Evolutionary conservation across 306 rosid species (phyloP).

Genomic region (Trifolium subterraneum): DNA sequence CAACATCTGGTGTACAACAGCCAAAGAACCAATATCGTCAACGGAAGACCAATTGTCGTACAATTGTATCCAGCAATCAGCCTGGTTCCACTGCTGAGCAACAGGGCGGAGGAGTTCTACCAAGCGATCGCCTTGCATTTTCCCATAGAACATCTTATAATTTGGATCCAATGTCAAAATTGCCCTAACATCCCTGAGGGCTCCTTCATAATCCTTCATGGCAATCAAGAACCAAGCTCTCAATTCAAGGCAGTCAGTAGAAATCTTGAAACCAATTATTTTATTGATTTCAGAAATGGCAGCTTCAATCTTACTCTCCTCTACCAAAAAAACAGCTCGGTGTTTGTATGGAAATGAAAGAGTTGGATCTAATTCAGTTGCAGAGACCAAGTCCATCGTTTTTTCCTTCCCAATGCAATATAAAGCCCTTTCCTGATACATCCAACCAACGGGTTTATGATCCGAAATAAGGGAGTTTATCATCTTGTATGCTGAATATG

Average conservation of each 20-base stretch:
- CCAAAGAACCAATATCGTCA: slow-evolving; percentile 88
- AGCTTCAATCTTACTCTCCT: slow-evolving; percentile 66
- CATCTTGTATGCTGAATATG: slow-evolving; percentile 72
- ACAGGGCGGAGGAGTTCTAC: slow-evolving; percentile 71
- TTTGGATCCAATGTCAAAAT: slow-evolving; percentile 81
- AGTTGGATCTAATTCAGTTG: slow-evolving; percentile 84
- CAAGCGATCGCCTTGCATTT: slow-evolving; percentile 68
- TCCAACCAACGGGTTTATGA: slow-evolving; percentile 80
- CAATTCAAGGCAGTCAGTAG: slow-evolving; percentile 86
- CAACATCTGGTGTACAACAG: slow-evolving; percentile 78
- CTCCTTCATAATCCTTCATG: slow-evolving; percentile 75
- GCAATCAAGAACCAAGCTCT: slow-evolving; percentile 88
- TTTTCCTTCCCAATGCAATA: slow-evolving; percentile 81
- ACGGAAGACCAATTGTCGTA: slow-evolving; percentile 86
- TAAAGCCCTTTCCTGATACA: slow-evolving; percentile 89
- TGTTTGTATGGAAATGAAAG: slow-evolving; percentile 79
- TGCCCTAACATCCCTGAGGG: slow-evolving; percentile 82
- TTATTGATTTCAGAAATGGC: slow-evolving; percentile 74
- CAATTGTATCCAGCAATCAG: slow-evolving; percentile 93
- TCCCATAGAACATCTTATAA: slow-evolving; percentile 74
- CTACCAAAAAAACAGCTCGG: slow-evolving; percentile 62
- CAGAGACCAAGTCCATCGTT: slow-evolving; percentile 67
- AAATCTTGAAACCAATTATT: slow-evolving; percentile 76
- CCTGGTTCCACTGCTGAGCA: slow-evolving; percentile 72
- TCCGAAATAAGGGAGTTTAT: slow-evolving; percentile 71